A percentile compares a stretch with the other conserved stretches of the same genome.
phyloP scores from a whole-genome alignment of 2,329 filamentous ascomycete genomes.

The Claviceps sp. region DNA sequence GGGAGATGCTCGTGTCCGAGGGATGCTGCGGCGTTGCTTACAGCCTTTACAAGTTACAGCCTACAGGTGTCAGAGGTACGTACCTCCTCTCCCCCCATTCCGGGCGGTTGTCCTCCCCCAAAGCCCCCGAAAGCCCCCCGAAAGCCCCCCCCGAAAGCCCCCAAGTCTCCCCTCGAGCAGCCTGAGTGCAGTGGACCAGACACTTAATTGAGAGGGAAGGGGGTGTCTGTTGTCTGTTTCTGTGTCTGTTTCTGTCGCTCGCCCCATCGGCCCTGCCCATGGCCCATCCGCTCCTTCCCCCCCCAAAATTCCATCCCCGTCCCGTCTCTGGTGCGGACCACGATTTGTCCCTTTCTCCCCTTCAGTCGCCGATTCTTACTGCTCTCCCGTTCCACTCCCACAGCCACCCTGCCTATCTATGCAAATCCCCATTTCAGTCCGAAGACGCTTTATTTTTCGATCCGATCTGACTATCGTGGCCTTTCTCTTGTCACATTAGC shows the following conservation, averaged over 20 bases:
- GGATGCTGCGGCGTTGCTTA: background rate
- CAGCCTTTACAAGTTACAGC: background rate
- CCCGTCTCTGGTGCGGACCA: conserved; percentile 11
- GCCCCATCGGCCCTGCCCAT: too few relatives aligned
- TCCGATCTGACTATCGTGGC: conserved; percentile 2
- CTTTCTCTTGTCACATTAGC: conserved; percentile 6
- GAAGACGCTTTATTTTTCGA: background rate
- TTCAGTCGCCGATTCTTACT: conserved; percentile 3
- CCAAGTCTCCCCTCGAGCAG: too few relatives aligned
- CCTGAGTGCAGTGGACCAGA: too few relatives aligned
- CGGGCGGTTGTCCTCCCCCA: too few relatives aligned
- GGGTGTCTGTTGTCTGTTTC: background rate
- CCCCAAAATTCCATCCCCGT: conserved; percentile 19
- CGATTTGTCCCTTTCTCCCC: conserved; percentile 15
- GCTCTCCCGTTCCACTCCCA: conserved; percentile 5
- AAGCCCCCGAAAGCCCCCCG: too few relatives aligned
- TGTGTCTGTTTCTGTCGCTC: background rate
- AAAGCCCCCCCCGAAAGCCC: too few relatives aligned
- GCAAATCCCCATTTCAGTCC: conserved; percentile 3
- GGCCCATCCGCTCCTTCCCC: conserved; percentile 13
- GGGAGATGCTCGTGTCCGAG: background rate
- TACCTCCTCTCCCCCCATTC: too few relatives aligned
- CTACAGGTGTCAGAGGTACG: background rate
- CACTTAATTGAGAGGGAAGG: too few relatives aligned
- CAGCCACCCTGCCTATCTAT: conserved; percentile 4